phyloP scores from a whole-genome alignment of 345 rosid genomes.

The Clarkia xantiana region DNA sequence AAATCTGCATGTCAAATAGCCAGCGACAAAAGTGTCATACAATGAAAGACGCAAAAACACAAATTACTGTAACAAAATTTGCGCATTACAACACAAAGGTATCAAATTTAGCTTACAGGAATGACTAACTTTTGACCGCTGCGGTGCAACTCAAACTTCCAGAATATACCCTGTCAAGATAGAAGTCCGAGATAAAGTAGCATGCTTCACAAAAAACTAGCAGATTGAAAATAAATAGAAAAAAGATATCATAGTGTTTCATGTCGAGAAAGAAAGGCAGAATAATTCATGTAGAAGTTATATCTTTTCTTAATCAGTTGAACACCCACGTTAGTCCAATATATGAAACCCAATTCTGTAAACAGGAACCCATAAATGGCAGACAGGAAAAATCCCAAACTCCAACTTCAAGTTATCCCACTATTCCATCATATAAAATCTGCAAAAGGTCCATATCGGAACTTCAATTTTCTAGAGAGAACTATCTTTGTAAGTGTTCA shows the following conservation, averaged over 20 bases:
- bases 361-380: too few species aligned
- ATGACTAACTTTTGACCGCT: slow-evolving; percentile 78
- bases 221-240: neutral
- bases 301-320: too few species aligned
- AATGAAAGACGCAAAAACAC: neutral
- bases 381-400: too few species aligned
- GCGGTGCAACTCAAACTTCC: slow-evolving; percentile 81
- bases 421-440: too few species aligned
- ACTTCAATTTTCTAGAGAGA: too few species aligned
- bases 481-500: too few species aligned
- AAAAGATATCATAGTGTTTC: slow-evolving; percentile 2
- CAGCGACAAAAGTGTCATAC: neutral
- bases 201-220: neutral
- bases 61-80: neutral
- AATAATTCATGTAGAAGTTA: neutral
- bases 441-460: too few species aligned
- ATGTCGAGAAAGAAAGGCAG: neutral
- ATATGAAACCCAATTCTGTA: too few species aligned
- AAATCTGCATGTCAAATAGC: slow-evolving; percentile 48
- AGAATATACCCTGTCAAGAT: slow-evolving; percentile 57
- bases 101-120: slow-evolving; percentile 46
- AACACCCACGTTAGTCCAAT: too few species aligned
- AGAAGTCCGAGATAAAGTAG: slow-evolving; percentile 6
- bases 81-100: neutral
- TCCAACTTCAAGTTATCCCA: too few species aligned